Base-by-base conservation (phyloP, 768 basidiomycete species). In the Leccinum disarticulatum region DNA sequence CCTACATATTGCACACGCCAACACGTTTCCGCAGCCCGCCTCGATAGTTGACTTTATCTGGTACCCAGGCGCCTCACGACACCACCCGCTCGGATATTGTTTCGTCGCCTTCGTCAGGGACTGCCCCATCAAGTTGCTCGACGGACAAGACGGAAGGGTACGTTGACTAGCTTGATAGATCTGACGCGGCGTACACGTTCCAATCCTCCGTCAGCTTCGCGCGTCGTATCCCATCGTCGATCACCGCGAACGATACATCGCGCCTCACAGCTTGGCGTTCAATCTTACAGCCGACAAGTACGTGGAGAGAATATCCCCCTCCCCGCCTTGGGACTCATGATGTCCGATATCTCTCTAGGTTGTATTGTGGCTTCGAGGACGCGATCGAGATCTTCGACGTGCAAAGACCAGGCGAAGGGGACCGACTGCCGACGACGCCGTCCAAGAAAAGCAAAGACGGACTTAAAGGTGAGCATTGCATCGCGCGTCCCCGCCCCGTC, bases 201-300 rank as follows among this genome's bases (percentile, higher is more conserved):
- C 13, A 3, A n/a, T 36, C 5, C 15, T 28, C 36, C 31, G 4
- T n/a, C 36, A 97, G 95, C 82, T 93, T 19, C 85, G 95, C 17
- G 96, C 95, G 0, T 95, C 93, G 1, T 98, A 98, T 72, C 80
- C 80, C 43, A 96, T 98, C 41, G 83, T 98, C 10, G 95, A 98
- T 71, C 95, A 98, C 66, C 80, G 90, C n/a, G 96, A 98, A 74
- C 83, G 95, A 33, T 86, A 92, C 56, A 79, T 97, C 43, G 94
- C 93, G 0, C 95, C 96, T 0, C 89, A 93, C 56, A 85, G 85
- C 64, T 77, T 98, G 59, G 80, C 88, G 0, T 98, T 97, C 74
- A 91, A 91, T 64, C 71, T 79, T 1, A 74, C 82, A 5, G 86
- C 83, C 0, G 78, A 86, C 36, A 88, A 81, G 94, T 94, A 57